Evolutionary conservation across 2,329 filamentous ascomycete species (phyloP), one percentile per base, ranked within the genome.

Genomic region (Microsporum canis): DNA sequence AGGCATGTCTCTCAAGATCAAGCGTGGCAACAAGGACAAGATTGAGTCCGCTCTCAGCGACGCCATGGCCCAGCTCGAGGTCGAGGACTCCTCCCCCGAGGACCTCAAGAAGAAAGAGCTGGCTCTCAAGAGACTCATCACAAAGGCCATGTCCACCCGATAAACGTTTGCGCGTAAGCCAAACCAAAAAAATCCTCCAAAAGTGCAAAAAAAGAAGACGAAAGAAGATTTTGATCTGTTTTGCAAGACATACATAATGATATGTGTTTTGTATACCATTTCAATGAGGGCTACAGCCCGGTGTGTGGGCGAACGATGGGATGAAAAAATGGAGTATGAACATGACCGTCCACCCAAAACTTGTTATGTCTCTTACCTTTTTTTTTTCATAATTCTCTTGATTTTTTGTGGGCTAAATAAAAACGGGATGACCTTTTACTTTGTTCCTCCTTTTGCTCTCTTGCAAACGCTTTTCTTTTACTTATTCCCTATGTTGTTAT

Each of bases 51-150:
- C 91, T 69, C 89, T 99, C 70, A 92, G 88, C 78, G 94, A 99
- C 72, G 94, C 94, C 71, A 97, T 99, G 94, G 89, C 85, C 67
- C 88, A 95, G 80, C 88, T 99, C 66, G 94, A 99, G 86, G 81
- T 99, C 73, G 89, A 92, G 78, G 95, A 99, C 70, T 89, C 89
- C 62, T 79, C 81, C 65, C 88, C 91, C 64, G 95, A 99, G 71
- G 94, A 99, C 75, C 83, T 99, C 70, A 97, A 95, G 89, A 97
- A 97, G 90, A 95, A 96, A 87, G 94, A 99, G 84, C 83, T 99
- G 68, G 91, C 91, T 64, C 85, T 99, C 67, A 99, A 97, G 90
- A 85, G 94, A 73, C 85, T 95, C 70, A 91, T 99, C 71, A 99
- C 94, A 79, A 99, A 97, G 88, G 91, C 89, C 71, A 95, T 95